Percentiles rank a stretch among this genome's conserved stretches.
phyloP scores from a whole-genome alignment of 768 basidiomycete genomes.

The Auriculariales sp. region DNA sequence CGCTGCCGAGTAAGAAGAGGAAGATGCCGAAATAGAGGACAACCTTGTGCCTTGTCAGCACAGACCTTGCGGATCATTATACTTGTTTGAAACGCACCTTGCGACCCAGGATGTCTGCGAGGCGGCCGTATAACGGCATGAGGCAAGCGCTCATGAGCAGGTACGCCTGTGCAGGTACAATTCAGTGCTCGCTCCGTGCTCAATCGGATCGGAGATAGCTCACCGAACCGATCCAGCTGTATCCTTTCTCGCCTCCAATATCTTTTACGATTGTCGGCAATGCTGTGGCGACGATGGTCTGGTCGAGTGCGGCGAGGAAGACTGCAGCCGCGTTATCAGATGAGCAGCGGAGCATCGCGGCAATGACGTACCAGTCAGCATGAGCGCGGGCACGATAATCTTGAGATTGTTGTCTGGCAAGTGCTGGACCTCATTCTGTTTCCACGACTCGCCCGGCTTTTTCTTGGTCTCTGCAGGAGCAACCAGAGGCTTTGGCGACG shows the following conservation, averaged over 20 bases:
- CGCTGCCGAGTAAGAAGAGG: conserved; percentile 66
- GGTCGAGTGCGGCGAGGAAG: conserved; percentile 31
- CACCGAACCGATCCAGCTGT: conserved; percentile 64
- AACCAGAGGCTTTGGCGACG: too few relatives aligned
- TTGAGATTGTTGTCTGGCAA: conserved; percentile 7
- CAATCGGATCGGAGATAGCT: conserved; percentile 6
- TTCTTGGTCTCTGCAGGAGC: neutral
- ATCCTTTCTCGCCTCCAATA: conserved; percentile 45
- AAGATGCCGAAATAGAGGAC: conserved; percentile 51
- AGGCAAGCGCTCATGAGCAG: conserved; percentile 53
- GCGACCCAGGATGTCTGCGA: conserved; percentile 43
- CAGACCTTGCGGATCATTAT: conserved; percentile 7
- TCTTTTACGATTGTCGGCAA: conserved; percentile 57
- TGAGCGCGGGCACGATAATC: conserved; percentile 8
- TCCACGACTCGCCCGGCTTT: conserved; percentile 3
- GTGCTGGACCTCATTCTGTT: neutral
- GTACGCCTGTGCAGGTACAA: conserved; percentile 30
- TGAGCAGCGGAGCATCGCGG: neutral
- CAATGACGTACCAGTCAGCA: conserved; percentile 2
- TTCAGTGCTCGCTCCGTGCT: neutral
- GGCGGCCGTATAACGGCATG: conserved; percentile 63
- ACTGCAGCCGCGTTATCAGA: neutral
- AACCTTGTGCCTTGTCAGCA: conserved; percentile 42
- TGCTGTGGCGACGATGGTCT: conserved; percentile 44
- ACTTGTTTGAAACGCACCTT: too few relatives aligned